Percentiles rank a stretch among this genome's conserved stretches.
Conservation (phyloP, 2,329 filamentous ascomycete species). For the Aspergillus nomiae region DNA sequence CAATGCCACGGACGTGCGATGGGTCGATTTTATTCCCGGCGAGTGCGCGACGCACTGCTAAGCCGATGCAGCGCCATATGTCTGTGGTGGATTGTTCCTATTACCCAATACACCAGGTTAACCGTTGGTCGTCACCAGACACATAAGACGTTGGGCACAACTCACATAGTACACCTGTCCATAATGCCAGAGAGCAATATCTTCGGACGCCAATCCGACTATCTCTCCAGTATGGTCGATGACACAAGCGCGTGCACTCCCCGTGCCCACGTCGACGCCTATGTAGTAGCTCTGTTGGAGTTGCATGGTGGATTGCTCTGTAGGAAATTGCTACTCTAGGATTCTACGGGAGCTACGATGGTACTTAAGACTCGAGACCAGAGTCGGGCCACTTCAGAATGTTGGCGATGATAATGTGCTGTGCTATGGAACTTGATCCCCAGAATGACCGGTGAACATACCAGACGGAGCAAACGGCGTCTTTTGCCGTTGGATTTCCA, state of each 20-base stretch:
- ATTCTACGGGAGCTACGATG: background rate
- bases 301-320: background rate
- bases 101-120: background rate
- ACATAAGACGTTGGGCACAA: background rate
- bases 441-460: background rate
- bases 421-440: background rate
- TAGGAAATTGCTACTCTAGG: background rate
- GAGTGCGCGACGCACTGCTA: slow-evolving; percentile 80
- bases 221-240: slow-evolving; percentile 93
- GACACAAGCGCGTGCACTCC: slow-evolving; percentile 91
- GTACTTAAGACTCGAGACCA: background rate
- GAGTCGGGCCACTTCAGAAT: background rate
- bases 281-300: slow-evolving; percentile 57
- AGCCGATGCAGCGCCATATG: slow-evolving; percentile 94
- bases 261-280: slow-evolving; percentile 94
- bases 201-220: slow-evolving; percentile 67
- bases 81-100: slow-evolving; percentile 97
- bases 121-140: background rate
- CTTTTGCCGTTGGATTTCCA: background rate
- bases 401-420: background rate
- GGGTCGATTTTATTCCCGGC: slow-evolving; percentile 78
- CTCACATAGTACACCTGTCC: slow-evolving; percentile 72
- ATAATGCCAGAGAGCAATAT: slow-evolving; percentile 80
- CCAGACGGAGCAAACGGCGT: background rate
- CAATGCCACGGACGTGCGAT: slow-evolving; percentile 78